Evolutionary conservation across 179 eudicot species (phyloP).

Genomic region (Beta corolliflora): DNA sequence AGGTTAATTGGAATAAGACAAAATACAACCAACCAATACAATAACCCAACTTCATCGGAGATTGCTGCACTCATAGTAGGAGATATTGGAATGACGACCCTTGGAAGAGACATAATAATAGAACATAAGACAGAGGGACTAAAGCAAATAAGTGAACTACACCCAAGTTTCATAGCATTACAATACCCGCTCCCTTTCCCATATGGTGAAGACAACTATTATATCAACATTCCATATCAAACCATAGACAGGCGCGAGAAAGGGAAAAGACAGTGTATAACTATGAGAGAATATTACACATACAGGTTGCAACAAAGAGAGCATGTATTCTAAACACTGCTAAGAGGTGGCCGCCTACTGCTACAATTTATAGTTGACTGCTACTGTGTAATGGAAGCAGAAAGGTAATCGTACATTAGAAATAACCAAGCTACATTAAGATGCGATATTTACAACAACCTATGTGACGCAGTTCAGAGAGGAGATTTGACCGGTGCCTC

Average conservation of each 20-base stretch:
- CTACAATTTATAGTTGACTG: slow-evolving; percentile 19
- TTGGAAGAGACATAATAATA: slow-evolving; percentile 16
- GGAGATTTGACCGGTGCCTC: slow-evolving; percentile 5
- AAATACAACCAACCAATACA: too few relatives aligned
- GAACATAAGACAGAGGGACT: neutral
- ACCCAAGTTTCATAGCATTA: slow-evolving; percentile 18
- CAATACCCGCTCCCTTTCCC: too few relatives aligned
- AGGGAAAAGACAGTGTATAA: slow-evolving; percentile 3
- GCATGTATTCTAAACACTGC: neutral
- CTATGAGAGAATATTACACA: slow-evolving; percentile 21
- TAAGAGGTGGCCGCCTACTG: neutral
- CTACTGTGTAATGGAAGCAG: neutral
- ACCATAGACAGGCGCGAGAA: too few relatives aligned
- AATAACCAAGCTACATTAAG: neutral
- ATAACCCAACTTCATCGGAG: neutral
- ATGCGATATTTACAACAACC: neutral
- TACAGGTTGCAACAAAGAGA: neutral
- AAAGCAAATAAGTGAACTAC: neutral
- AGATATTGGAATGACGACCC: neutral
- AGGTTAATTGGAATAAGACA: too few relatives aligned
- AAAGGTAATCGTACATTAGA: neutral
- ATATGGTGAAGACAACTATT: slow-evolving; percentile 17
- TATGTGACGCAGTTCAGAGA: neutral
- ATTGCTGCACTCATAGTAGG: slow-evolving; percentile 14
- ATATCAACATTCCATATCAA: neutral